phyloP scores from a whole-genome alignment of 192 early-diverging fungal genomes.

The Entomortierella beljakovae region DNA sequence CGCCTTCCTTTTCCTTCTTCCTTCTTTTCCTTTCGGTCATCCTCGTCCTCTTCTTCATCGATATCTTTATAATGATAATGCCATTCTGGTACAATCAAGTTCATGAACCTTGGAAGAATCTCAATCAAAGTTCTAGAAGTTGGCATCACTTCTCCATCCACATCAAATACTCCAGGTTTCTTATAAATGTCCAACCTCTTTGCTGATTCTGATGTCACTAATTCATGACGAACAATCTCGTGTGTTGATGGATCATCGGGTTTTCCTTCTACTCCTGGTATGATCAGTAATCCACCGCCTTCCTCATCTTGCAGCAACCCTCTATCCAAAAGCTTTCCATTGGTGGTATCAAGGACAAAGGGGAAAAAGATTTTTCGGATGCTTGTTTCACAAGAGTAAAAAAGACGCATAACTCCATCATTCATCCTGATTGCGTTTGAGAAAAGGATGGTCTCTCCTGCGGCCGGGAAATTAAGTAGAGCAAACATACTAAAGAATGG shows the following conservation, averaged over 20 bases:
- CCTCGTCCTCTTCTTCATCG: not conserved
- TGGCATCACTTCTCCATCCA: conserved; percentile 48
- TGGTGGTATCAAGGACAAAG: conserved; percentile 33
- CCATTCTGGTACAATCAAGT: conserved; percentile 42
- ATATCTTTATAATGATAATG: conserved; percentile 4
- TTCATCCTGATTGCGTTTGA: conserved; percentile 37
- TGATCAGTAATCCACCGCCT: conserved; percentile 33
- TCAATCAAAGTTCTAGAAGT: conserved; percentile 43
- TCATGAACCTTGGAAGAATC: conserved; percentile 35
- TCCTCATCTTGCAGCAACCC: conserved; percentile 33
- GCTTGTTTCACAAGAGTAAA: conserved; percentile 39
- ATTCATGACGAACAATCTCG: conserved; percentile 10
- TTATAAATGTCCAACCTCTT: conserved; percentile 14
- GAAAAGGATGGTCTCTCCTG: conserved; percentile 25
- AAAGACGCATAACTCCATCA: conserved; percentile 46
- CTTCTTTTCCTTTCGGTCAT: not conserved
- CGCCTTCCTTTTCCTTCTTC: not conserved
- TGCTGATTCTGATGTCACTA: conserved; percentile 6
- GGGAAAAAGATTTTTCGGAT: conserved; percentile 32
- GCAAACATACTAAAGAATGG: conserved; percentile 35
- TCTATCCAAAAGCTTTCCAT: conserved; percentile 37
- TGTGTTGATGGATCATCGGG: conserved; percentile 22
- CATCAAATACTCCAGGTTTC: conserved; percentile 36
- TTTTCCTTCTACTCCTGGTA: conserved; percentile 36
- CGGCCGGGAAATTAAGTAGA: conserved; percentile 19